Evolutionary conservation across 106 monocot species (phyloP), one percentile per base, ranked within the genome.

Genomic region (Dendrobium chrysotoxum): DNA sequence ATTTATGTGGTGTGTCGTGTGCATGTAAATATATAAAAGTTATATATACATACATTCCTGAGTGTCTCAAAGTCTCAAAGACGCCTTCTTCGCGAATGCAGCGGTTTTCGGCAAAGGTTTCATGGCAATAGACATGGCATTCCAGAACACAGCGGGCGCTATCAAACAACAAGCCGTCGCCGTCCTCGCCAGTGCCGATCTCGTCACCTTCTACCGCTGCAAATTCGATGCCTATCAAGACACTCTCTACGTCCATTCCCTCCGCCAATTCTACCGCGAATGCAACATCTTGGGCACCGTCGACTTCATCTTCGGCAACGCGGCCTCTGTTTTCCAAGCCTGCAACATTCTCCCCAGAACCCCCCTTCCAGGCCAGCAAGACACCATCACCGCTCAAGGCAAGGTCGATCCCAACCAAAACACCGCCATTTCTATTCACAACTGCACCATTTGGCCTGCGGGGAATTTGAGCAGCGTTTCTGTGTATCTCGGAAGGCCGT

Each of bases 231-330:
- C 73, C 28, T 75, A 40, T 39, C 84, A 84, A 20, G 75, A 84
- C 84, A 84, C 84, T 40, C 78, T 84, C 75, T 84, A 80, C 80
- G 78, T 20, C 4, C 80, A 80, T 61, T 75, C 76, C 9, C 80
- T 58, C 28, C 84, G 84, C 57, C 81, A 81, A 46, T 81, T 74
- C 81, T 81, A 74, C 81, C 73, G 72, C 73, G 75, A 75, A 28
- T 84, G 84, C 65, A 73, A 76, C 38, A 68, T 84, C 31, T 21
- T 21, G 28, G 84, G 84, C 75, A 84, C 84, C 84, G 66, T 84
- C 47, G 84, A 84, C 50, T 84, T 84, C 78, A 83, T 83, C 83
- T 83, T 83, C 78, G 83, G 78, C 68, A 64, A 83, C 78, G 67
- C 83, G 40, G 28, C 83, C 72, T 78, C 77, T 72, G 72, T 83